A percentile compares a stretch with the other conserved stretches of the same genome.
Evolutionary conservation across 176 grass and related monocot species (phyloP).

Genomic region (Paspalum notatum): DNA sequence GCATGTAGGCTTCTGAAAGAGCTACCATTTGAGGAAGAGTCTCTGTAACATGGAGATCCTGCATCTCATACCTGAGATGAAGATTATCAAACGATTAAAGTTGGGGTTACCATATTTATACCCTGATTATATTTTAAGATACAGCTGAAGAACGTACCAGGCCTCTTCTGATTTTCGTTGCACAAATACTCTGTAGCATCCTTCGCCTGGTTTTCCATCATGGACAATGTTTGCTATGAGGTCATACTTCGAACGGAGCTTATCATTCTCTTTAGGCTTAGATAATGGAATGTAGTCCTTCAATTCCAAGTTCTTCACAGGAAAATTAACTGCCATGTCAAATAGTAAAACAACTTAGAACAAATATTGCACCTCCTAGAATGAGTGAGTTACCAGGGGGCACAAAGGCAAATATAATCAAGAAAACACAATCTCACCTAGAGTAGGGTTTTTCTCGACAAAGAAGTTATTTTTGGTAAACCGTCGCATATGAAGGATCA

Average conservation of each 20-base stretch:
- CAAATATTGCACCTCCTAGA: no score
- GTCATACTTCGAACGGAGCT: constrained; percentile 85
- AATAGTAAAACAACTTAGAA: constrained; percentile 33
- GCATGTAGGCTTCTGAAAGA: constrained; percentile 94
- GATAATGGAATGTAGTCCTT: constrained; percentile 98
- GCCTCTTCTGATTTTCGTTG: constrained; percentile 92
- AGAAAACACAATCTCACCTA: constrained; percentile 47
- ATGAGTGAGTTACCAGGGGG: not conserved
- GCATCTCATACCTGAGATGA: constrained; percentile 89
- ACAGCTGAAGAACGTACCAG: constrained; percentile 55
- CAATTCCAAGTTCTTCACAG: constrained; percentile 95
- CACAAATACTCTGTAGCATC: constrained; percentile 93
- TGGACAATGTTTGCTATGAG: constrained; percentile 98
- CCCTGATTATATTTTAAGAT: not conserved
- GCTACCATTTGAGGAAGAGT: constrained; percentile 98
- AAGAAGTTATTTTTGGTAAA: constrained; percentile 99
- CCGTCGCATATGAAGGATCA: constrained; percentile 90
- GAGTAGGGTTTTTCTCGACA: constrained; percentile 90
- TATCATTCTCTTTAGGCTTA: constrained; percentile 64
- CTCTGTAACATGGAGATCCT: constrained; percentile 95
- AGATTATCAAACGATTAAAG: constrained; percentile 12
- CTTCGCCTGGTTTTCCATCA: constrained; percentile 92
- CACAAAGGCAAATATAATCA: constrained; percentile 17
- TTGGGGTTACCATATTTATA: not conserved
- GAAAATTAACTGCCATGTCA: constrained; percentile 75